These are phyloP conservation scores for Cystobasidium ongulense DNA, from an alignment of 768 basidiomycete species.

Conservation along the genomic window DNA sequence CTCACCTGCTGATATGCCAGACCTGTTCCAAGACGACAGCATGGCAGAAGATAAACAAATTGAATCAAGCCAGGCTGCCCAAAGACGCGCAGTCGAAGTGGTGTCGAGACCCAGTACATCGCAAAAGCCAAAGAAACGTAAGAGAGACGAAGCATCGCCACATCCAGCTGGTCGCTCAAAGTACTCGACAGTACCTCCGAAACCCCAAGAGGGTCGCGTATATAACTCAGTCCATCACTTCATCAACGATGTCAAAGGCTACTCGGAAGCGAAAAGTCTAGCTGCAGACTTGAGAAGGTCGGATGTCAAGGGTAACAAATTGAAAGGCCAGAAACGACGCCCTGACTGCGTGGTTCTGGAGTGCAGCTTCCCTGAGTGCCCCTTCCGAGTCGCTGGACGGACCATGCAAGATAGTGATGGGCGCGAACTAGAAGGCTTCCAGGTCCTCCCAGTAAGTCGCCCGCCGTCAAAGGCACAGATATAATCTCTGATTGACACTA, in stretches of 20 bases:
- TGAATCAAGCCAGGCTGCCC: not conserved
- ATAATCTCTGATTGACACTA: not conserved
- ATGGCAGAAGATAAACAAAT: not conserved
- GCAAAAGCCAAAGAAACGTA: not conserved
- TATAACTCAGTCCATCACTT: conserved; percentile 1
- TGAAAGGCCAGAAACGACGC: not conserved
- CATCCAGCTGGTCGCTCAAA: not conserved
- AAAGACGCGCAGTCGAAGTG: not conserved
- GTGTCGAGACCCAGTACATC: not conserved
- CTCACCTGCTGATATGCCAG: not conserved
- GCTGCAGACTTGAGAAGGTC: not conserved
- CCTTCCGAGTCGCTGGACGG: not conserved
- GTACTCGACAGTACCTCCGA: not conserved
- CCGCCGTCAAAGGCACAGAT: not conserved
- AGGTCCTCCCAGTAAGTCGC: not conserved
- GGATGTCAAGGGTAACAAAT: not conserved
- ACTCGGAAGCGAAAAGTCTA: not conserved
- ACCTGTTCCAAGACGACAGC: not conserved
- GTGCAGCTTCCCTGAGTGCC: not conserved
- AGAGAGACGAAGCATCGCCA: not conserved
- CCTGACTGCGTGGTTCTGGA: not conserved
- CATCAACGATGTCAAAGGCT: not conserved
- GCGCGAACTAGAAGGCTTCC: not conserved
- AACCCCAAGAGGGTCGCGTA: not conserved
- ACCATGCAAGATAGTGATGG: not conserved